Base-by-base conservation (phyloP, 257 asterid species). In the Euphrasia confusa region DNA sequence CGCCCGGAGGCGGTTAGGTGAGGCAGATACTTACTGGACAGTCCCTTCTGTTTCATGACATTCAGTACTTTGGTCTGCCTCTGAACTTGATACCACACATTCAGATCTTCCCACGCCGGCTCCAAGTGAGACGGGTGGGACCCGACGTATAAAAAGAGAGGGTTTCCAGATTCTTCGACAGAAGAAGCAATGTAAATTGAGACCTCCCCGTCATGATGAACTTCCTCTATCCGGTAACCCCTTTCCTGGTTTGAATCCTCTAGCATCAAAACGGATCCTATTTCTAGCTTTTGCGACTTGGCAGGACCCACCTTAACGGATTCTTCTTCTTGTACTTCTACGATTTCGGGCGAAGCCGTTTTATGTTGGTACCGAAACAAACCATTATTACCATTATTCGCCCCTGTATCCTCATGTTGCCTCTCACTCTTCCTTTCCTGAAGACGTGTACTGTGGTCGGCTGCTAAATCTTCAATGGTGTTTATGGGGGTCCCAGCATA, bases 41-140 rank as follows among this genome's bases (percentile, higher is more conserved):
- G 54, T 26, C 94, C 99, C 74, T 83, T 93, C 53, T 93, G 97
- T 72, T 81, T 85, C 96, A 93, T 85, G 12, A 81, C 69, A 40
- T 81, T 72, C 59, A 93, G 75, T 21, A 93, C 90, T 81, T 93
- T 93, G 47, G 96, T 87, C 75, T 93, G 99, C 83, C 99, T 81
- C 79, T 93, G 99, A 42, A 93, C 97, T 75, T 85, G 95, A 78
- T 87, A 93, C 99, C 99, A 93, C 54, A 80, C 65, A 32, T 85
- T 82, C 97, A 93, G 87, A 71, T 90, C 97, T 78, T 89, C 94
- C 95, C 94, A 93, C 7, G 95, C 96, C 11, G 96, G 95, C 86
- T 93, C 99, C 70, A 93, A 71, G 67, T 84, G 96, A 45, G 99
- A 84, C 60, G 97, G 92, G 64, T 80, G 95, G 50, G 97, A 89